Conservation (phyloP, 192 early-diverging fungal species). For the Obelidium mucronatum region DNA sequence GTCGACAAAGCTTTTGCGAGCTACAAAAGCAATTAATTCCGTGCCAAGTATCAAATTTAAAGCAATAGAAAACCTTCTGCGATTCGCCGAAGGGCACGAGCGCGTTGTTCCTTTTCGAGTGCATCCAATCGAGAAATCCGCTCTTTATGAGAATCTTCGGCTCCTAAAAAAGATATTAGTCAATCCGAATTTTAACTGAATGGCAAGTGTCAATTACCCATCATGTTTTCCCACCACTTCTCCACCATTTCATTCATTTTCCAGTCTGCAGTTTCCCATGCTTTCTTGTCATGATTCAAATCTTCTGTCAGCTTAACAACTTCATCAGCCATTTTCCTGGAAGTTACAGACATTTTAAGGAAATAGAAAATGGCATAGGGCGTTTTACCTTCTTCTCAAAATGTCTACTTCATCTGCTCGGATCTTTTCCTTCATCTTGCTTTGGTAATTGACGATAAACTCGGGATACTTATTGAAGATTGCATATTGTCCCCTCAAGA, state of each 20-base stretch:
- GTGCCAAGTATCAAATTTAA: neutral
- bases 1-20: conserved; percentile 42
- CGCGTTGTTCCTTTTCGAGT: conserved; percentile 52
- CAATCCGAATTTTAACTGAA: neutral
- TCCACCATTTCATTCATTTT: conserved; percentile 64
- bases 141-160: conserved; percentile 35
- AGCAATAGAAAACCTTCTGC: conserved; percentile 47
- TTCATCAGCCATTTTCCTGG: conserved; percentile 45
- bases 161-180: conserved; percentile 27
- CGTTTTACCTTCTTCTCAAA: conserved; percentile 41
- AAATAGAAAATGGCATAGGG: neutral
- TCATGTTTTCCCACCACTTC: conserved; percentile 59
- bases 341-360: neutral
- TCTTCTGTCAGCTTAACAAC: conserved; percentile 51
- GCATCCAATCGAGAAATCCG: conserved; percentile 41
- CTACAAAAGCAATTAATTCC: conserved; percentile 28
- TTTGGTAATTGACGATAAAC: conserved; percentile 64
- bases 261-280: conserved; percentile 58
- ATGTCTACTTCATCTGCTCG: conserved; percentile 58
- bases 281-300: conserved; percentile 46
- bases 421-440: conserved; percentile 55
- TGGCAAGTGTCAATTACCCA: conserved; percentile 31
- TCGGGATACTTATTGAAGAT: conserved; percentile 60
- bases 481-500: conserved; percentile 55
- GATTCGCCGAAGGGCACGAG: conserved; percentile 44